Percentiles rank a stretch among this genome's conserved stretches.
Conservation (phyloP, 176 grass and related monocot species). For the Musa troglodytarum region DNA sequence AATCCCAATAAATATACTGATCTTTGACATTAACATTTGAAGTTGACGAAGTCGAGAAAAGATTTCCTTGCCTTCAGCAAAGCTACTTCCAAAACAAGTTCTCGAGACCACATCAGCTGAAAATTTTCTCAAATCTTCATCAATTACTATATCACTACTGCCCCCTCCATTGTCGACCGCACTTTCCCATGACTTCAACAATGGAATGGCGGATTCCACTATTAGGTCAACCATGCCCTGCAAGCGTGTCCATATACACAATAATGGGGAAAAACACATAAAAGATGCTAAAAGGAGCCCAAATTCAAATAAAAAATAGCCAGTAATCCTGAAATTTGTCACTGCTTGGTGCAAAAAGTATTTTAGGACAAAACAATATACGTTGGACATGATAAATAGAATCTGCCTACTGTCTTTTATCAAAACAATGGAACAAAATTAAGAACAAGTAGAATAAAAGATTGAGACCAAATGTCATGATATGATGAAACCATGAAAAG, state of each 20-base stretch:
- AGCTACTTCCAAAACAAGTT: constrained; percentile 65
- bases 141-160: constrained; percentile 51
- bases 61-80: constrained; percentile 52
- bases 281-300: neutral
- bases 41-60: constrained; percentile 50
- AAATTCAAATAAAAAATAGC: neutral
- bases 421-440: neutral
- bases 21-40: constrained; percentile 48
- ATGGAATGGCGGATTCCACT: constrained; percentile 25
- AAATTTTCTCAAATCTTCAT: constrained; percentile 57
- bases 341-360: too few relatives aligned
- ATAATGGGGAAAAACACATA: neutral
- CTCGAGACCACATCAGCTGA: constrained; percentile 76
- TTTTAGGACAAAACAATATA: too few relatives aligned
- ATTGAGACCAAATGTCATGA: neutral
- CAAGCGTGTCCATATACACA: neutral
- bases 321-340: neutral
- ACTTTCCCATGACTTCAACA: constrained; percentile 46
- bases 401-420: neutral
- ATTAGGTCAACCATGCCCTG: constrained; percentile 68
- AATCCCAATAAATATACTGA: constrained; percentile 44
- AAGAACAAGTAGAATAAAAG: neutral
- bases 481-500: too few relatives aligned
- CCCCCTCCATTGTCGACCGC: constrained; percentile 32
- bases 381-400: neutral